Base-by-base conservation (phyloP, 1,284 basidiomycete species). In the Tilletia walkeri region DNA sequence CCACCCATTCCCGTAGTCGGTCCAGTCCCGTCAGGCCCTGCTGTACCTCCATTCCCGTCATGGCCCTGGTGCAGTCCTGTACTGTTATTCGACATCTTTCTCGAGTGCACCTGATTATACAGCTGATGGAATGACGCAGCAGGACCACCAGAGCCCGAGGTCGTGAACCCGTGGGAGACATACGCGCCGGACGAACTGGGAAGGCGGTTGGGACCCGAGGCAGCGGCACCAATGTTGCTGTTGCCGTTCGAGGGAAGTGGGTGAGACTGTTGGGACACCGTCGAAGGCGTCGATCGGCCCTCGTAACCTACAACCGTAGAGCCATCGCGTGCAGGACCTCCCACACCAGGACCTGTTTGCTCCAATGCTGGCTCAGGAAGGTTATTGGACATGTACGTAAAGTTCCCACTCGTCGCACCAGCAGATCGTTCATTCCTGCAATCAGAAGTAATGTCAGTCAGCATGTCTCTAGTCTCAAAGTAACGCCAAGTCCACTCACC, bases 351-450 rank as follows among this genome's bases (percentile, higher is more conserved):
- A 2, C 12, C 50, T 14, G 41, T 45, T 53, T 53, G 50, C 7
- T 24, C 20, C 50, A 53, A 53, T 6, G 50, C 50, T 24, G 50
- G 10, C 16, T 53, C 50, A n/a, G 50, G 50, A 10, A 53, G n/a
- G 50, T 18, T 24, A 18, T 18, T 53, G 16, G 50, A 53, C 50
- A 53, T 24, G 3, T n/a, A 53, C 18, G 18, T 18, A 53, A 18
- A 53, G n/a, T 18, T 24, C 6, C 18, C 16, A 18, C 50, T 53
- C n/a, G 59, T 20, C 34, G 59, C 59, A n/a, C 59, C 59, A 18
- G 59, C 59, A n/a, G 59, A 63, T 10, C 59, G 59, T 38, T 63
- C 59, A 39, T 63, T 63, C 59, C 59, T 63, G 36, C 16, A 61
- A 61, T 5, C 56, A 24, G 30, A 36, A 61, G 34, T 34, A 30